These are phyloP conservation scores for Xylaria scruposa DNA, from an alignment of 495 filamentous ascomycete genomes.

Conservation along the genomic window DNA sequence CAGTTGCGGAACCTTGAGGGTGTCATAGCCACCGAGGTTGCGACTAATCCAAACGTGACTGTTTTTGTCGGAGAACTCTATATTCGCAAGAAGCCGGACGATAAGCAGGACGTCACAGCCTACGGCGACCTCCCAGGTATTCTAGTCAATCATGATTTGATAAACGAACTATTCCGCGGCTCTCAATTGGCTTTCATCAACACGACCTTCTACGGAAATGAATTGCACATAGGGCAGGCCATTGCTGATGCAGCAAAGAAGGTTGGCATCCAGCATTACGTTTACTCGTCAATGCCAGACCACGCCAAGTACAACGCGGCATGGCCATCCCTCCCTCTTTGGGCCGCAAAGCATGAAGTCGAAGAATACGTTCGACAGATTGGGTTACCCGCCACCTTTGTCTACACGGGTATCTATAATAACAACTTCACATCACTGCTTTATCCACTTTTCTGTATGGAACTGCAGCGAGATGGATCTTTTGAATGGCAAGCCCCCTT, in stretches of 20 bases:
- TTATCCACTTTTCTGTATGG: conserved; percentile 94
- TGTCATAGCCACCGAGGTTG: conserved; percentile 82
- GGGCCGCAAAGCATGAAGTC: conserved; percentile 88
- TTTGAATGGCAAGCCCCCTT: conserved; percentile 97
- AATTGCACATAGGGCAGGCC: conserved; percentile 83
- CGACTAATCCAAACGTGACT: conserved; percentile 80
- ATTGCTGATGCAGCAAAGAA: conserved; percentile 89
- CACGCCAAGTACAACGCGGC: conserved; percentile 71
- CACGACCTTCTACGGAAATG: conserved; percentile 96
- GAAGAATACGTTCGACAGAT: conserved; percentile 89
- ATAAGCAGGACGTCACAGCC: conserved; percentile 50
- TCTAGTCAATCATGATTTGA: conserved; percentile 64
- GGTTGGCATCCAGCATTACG: conserved; percentile 84
- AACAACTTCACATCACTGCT: conserved; percentile 97
- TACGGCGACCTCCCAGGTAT: conserved; percentile 54
- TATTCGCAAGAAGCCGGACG: conserved; percentile 58
- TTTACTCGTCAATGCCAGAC: conserved; percentile 97
- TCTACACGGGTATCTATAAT: conserved; percentile 97
- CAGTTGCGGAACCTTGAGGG: conserved; percentile 85
- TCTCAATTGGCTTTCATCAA: conserved; percentile 95
- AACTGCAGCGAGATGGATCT: conserved; percentile 78
- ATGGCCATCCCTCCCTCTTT: conserved; percentile 86
- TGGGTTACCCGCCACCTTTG: conserved; percentile 84
- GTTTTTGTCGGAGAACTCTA: conserved; percentile 84
- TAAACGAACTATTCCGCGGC: conserved; percentile 79